Percentiles rank a stretch among this genome's conserved stretches.
Evolutionary conservation across 2,329 filamentous ascomycete genomes (phyloP).

Genomic region (Gyromitra esculenta): DNA sequence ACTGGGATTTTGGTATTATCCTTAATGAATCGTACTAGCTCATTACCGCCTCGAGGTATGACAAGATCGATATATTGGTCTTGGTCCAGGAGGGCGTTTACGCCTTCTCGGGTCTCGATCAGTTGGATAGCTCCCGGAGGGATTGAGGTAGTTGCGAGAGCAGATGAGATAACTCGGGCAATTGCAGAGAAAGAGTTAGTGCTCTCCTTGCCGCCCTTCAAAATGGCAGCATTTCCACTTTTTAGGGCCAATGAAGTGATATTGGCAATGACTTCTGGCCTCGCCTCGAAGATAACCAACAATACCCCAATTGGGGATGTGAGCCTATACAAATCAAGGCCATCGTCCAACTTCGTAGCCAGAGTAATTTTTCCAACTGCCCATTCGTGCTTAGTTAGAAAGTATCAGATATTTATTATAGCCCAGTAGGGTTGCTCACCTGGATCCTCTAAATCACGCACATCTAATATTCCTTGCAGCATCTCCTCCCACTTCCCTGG

Average conservation of each 20-base stretch:
- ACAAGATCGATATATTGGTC: constrained; percentile 93
- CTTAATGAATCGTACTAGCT: constrained; percentile 90
- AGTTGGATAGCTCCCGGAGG: constrained; percentile 90
- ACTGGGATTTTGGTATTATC: constrained; percentile 92
- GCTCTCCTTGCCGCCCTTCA: constrained; percentile 97
- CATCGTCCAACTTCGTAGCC: constrained; percentile 85
- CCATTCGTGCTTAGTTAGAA: constrained; percentile 21
- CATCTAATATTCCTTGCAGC: constrained; percentile 92
- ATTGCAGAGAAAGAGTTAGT: constrained; percentile 95
- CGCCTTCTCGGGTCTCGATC: constrained; percentile 89
- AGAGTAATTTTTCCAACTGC: constrained; percentile 84
- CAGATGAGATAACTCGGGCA: constrained; percentile 81
- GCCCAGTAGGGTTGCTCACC: constrained; percentile 67
- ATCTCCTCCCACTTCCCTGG: constrained; percentile 97
- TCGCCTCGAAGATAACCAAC: constrained; percentile 96
- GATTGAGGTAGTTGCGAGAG: constrained; percentile 76
- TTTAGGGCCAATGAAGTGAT: constrained; percentile 96
- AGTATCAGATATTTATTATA: constrained; percentile 28
- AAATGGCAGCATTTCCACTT: constrained; percentile 93
- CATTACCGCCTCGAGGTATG: constrained; percentile 89
- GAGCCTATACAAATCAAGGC: constrained; percentile 83
- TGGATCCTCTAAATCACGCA: constrained; percentile 83
- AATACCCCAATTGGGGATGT: constrained; percentile 97
- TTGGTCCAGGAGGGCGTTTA: constrained; percentile 84
- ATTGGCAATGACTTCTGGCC: constrained; percentile 97